These are phyloP conservation scores for Globisporangium nodosum DNA, from an alignment of 352 stramenopile genomes.

Conservation along the genomic window DNA sequence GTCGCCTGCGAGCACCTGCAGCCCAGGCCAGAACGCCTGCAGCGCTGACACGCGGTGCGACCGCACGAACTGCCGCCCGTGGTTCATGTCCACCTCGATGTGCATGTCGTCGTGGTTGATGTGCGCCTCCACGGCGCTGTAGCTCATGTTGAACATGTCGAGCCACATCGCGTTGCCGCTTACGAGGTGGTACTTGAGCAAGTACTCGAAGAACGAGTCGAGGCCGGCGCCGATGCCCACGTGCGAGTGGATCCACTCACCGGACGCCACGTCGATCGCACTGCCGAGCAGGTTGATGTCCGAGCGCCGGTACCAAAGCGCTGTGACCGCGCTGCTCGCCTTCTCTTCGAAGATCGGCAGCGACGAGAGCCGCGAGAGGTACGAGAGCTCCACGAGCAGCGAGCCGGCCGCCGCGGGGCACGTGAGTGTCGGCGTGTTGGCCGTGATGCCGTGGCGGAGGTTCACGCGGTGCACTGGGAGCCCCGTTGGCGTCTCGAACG, in stretches of 20 bases:
- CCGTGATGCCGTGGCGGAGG: constrained; percentile 54
- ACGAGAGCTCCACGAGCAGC: constrained; percentile 95
- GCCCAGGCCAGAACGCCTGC: constrained; percentile 95
- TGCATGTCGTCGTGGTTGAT: constrained; percentile 74
- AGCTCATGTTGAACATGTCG: constrained; percentile 89
- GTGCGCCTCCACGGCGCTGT: constrained; percentile 69
- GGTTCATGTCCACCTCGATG: constrained; percentile 86
- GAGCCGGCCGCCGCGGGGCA: constrained; percentile 95
- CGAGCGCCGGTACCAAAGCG: constrained; percentile 74
- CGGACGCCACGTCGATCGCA: constrained; percentile 90
- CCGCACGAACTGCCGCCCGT: constrained; percentile 47
- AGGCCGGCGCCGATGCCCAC: constrained; percentile 90
- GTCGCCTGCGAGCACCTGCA: constrained; percentile 94
- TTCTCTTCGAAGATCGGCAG: constrained; percentile 55
- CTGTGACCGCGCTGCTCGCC: constrained; percentile 53
- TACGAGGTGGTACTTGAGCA: constrained; percentile 97
- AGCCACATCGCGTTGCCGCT: constrained; percentile 91
- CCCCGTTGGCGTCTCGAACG: constrained; percentile 94
- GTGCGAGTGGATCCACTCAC: constrained; percentile 71
- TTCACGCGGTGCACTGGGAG: constrained; percentile 98
- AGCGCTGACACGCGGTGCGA: constrained; percentile 78
- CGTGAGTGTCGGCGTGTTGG: constrained; percentile 85
- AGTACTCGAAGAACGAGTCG: constrained; percentile 98
- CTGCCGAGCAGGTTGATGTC: constrained; percentile 92
- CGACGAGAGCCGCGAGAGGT: constrained; percentile 86